Evolutionary conservation across 345 rosid species (phyloP), one percentile per base, ranked within the genome.

Genomic region (Citrus maxima): DNA sequence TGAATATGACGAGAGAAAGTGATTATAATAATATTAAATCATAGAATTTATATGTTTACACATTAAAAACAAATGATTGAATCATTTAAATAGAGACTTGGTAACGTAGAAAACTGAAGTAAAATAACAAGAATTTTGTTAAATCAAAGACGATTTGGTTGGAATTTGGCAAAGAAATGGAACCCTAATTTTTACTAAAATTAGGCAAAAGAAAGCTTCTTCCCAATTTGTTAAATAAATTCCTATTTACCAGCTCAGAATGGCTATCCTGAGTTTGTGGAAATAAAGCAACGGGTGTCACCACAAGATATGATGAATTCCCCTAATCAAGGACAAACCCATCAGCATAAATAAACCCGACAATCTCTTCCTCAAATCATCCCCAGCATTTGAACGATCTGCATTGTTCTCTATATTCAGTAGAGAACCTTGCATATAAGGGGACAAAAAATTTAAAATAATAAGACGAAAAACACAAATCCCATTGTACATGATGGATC

Each of bases 401-500:
- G 78, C 78, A 63, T 38, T 62, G 27, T 46, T 63, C 78, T 75
- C 78, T 74, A 25, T 46, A 16, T 38, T 13, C 65, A 24, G 22
- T 32, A 64, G 76, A 19, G 78, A 64, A 12, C 59, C 32, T 70
- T 75, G 61, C 30, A 64, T 25, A 40, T 21, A 46, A 40, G 40
- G 69, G 69, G 69, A 6, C 28, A 10, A 78, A 58, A 49, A 62
- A 83, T 77, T 0, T 35, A 78, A 79, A 1, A 32, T 71, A 22
- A 3, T 38, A 67, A 59, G 0, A 14, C 80, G 62, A 0, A 5
- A 10, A 60, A 46, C 2, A 18, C 22, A 28, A 55, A 32, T n/a
- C 5, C n/a, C 30, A 13, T 34, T 7, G 81, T 37, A 62, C 7
- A 82, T 46, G 51, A 90, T 90, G 91, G 88, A 86, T 25, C 80